phyloP scores from a whole-genome alignment of 495 filamentous ascomycete species.

The Lentithecium fluviatile region DNA sequence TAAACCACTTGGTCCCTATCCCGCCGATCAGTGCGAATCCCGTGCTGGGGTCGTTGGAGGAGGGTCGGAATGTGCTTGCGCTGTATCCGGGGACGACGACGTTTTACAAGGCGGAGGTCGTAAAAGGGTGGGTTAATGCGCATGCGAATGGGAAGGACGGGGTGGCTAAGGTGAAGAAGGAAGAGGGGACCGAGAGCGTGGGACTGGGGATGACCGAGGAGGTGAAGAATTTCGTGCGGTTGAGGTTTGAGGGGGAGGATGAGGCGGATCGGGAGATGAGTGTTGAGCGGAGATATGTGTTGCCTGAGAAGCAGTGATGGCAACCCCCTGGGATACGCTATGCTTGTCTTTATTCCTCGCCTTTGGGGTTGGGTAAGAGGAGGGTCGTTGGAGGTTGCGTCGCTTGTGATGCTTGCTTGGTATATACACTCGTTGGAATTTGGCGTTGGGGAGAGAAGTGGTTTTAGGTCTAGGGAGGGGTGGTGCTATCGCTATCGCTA shows the following conservation, averaged over 20 bases:
- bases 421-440: not conserved
- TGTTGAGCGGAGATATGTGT: conserved; percentile 45
- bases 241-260: conserved; percentile 47
- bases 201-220: conserved; percentile 13
- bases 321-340: too few species aligned
- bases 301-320: conserved; percentile 34
- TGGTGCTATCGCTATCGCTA: too few species aligned
- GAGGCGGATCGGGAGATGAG: conserved; percentile 42
- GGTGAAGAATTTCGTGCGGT: conserved; percentile 29
- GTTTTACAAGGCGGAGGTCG: conserved; percentile 92
- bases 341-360: not conserved
- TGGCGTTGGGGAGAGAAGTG: too few species aligned
- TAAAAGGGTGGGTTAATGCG: conserved; percentile 14
- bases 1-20: conserved; percentile 80
- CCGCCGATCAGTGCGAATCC: conserved; percentile 53
- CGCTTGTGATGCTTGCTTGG: not conserved
- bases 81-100: conserved; percentile 87
- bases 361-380: too few species aligned
- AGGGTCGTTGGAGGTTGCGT: not conserved
- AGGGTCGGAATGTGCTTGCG: conserved; percentile 41
- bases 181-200: conserved; percentile 1
- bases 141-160: too few species aligned
- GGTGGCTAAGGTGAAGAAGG: not conserved
- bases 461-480: too few species aligned
- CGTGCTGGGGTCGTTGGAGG: conserved; percentile 54